Evolutionary conservation across 2,329 filamentous ascomycete genomes (phyloP).

Genomic region (Pseudocercospora crystallina): DNA sequence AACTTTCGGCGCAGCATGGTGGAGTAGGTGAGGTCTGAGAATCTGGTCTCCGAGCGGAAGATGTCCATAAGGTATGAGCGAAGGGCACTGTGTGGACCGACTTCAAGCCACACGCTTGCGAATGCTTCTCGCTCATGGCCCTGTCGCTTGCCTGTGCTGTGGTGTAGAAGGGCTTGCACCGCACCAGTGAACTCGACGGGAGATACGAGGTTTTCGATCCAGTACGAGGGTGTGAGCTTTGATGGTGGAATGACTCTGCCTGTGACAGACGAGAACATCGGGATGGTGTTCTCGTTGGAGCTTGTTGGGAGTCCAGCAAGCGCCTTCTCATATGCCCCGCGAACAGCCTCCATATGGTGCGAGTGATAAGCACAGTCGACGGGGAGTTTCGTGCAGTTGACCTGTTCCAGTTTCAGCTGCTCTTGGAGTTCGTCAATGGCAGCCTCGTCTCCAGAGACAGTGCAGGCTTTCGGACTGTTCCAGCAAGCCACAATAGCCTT

Average conservation of each 20-base stretch:
- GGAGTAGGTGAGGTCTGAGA: background rate
- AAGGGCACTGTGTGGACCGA: slow-evolving; percentile 16
- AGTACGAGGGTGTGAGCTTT: slow-evolving; percentile 9
- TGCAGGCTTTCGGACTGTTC: slow-evolving; percentile 46
- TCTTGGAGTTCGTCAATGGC: slow-evolving; percentile 36
- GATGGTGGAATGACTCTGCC: background rate
- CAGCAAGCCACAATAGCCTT: slow-evolving; percentile 34
- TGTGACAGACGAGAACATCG: slow-evolving; percentile 9
- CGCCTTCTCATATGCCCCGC: slow-evolving; percentile 4
- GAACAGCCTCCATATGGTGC: slow-evolving; percentile 32
- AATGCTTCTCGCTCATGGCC: slow-evolving; percentile 5
- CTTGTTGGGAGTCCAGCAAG: slow-evolving; percentile 1
- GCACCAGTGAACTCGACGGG: slow-evolving; percentile 14
- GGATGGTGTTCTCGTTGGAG: background rate
- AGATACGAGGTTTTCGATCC: slow-evolving; percentile 13
- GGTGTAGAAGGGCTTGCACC: slow-evolving; percentile 2
- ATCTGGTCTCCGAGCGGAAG: background rate
- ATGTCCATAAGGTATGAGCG: slow-evolving; percentile 7
- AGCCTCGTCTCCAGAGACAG: slow-evolving; percentile 46
- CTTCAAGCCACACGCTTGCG: slow-evolving; percentile 8
- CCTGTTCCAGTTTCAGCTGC: slow-evolving; percentile 35
- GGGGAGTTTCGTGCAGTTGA: slow-evolving; percentile 42
- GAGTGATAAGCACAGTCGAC: slow-evolving; percentile 48
- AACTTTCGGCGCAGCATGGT: slow-evolving; percentile 3
- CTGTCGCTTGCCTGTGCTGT: background rate